Evolutionary conservation across 2,329 filamentous ascomycete species (phyloP), one percentile per base, ranked within the genome.

Genomic region (Cordyceps militaris): DNA sequence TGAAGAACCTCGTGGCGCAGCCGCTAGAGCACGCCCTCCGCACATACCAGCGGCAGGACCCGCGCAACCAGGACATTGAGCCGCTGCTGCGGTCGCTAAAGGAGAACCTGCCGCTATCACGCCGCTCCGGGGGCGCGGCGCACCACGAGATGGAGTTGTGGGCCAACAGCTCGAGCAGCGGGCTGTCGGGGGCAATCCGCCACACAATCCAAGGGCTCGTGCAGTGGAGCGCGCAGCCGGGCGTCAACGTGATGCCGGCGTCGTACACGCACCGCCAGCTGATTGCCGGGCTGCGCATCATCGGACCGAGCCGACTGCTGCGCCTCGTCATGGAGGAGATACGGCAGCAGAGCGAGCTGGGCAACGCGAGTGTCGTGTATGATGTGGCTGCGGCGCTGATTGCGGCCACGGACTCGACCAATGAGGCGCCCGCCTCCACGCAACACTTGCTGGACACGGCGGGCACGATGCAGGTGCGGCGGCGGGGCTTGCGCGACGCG

Each of bases 211-310:
- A 84, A 56, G 77, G 75, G 1, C 78, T 92, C 4, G 77, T 86
- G 2, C 78, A 84, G 50, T 93, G 89, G 89, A 82, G 79, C 32
- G 71, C 83, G 40, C 78, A 84, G 52, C 78, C 81, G 0, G 73
- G 73, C 4, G 70, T 79, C 36, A 82, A 79, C 58, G 73, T 74
- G 32, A 81, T 81, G 73, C 82, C 82, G 1, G 78, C 87, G 0
- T 78, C 80, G 11, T 93, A 92, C 68, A 89, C 86, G 0, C 87
- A 91, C 66, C 83, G 86, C 4, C 85, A 88, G 62, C 73, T 91
- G 3, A 78, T 89, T 9, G 77, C 80, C 0, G 83, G 80, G 0
- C 70, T 83, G 36, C 79, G 81, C 57, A 74, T 88, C 32, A 71
- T 88, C 1, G 87, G 87, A 0, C 80, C 86, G 0, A 80, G 76